A percentile compares a stretch with the other conserved stretches of the same genome.
Conservation (phyloP, 192 early-diverging fungal species). For the Linnemannia zychae region DNA sequence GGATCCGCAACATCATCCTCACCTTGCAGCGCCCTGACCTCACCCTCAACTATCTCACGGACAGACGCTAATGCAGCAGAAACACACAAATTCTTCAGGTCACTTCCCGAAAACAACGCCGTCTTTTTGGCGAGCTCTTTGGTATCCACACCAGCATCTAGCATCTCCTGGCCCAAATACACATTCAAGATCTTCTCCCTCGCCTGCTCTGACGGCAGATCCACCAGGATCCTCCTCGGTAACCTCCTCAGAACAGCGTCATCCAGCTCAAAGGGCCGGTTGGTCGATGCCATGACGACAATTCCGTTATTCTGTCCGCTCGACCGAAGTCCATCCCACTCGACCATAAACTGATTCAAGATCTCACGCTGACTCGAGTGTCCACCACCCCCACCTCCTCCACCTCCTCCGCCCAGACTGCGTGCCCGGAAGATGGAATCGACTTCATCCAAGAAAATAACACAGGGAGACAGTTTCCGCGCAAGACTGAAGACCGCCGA, state of each 20-base stretch:
- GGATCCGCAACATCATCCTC: not conserved
- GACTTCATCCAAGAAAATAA: conserved; percentile 97
- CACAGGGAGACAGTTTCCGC: conserved; percentile 92
- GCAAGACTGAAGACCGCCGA: conserved; percentile 94
- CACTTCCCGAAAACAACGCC: conserved; percentile 91
- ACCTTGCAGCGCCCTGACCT: conserved; percentile 27
- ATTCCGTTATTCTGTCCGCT: conserved; percentile 78
- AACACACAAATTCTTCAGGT: conserved; percentile 95
- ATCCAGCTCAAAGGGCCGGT: conserved; percentile 96
- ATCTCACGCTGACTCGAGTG: conserved; percentile 82
- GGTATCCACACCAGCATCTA: conserved; percentile 72
- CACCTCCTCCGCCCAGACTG: conserved; percentile 61
- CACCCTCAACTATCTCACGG: conserved; percentile 70
- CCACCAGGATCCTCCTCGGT: conserved; percentile 92
- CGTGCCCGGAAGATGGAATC: conserved; percentile 90
- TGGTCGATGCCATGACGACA: conserved; percentile 93
- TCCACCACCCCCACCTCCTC: conserved; percentile 29
- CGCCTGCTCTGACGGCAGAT: conserved; percentile 86
- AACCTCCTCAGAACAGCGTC: conserved; percentile 95
- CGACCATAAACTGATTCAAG: conserved; percentile 96
- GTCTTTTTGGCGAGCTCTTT: conserved; percentile 77
- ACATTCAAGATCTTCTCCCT: conserved; percentile 80
- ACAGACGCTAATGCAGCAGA: conserved; percentile 81
- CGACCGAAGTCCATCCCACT: conserved; percentile 92
- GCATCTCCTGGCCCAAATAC: conserved; percentile 83